These are phyloP conservation scores for Ustilago cynodontis DNA, from an alignment of 1,284 basidiomycete genomes.

Conservation along the genomic window DNA sequence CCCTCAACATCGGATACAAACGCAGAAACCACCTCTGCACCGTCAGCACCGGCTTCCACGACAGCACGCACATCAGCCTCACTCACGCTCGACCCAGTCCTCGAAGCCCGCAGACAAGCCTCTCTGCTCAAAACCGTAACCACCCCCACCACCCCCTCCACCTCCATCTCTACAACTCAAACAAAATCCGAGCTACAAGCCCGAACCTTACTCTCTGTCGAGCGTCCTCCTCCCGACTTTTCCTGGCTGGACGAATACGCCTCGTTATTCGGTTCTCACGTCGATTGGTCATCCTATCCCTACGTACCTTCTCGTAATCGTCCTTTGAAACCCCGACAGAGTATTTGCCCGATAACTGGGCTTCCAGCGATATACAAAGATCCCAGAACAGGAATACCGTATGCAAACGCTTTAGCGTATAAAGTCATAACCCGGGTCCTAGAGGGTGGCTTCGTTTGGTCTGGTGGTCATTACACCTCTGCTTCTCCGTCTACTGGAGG, in stretches of 20 bases:
- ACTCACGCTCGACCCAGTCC: constrained; percentile 45
- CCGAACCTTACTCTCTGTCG: constrained; percentile 58
- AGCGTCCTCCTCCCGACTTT: constrained; percentile 40
- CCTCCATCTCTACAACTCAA: neutral
- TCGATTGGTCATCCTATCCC: constrained; percentile 71
- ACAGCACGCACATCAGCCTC: neutral
- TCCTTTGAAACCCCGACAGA: constrained; percentile 69
- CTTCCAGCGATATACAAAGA: constrained; percentile 76
- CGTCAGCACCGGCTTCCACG: neutral
- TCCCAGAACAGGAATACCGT: constrained; percentile 81
- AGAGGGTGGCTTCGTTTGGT: constrained; percentile 71
- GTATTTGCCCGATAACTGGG: constrained; percentile 72
- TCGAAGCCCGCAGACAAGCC: constrained; percentile 37
- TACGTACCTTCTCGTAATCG: constrained; percentile 71
- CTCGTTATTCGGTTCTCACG: constrained; percentile 79
- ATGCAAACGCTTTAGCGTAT: constrained; percentile 79
- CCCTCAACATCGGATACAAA: neutral
- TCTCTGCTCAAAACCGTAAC: constrained; percentile 1
- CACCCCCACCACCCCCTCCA: neutral
- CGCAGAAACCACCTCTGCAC: neutral
- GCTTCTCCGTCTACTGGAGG: neutral
- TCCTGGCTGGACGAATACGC: constrained; percentile 79
- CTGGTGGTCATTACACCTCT: constrained; percentile 28
- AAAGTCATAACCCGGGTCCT: constrained; percentile 75
- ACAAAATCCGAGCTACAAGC: constrained; percentile 32